Evolutionary conservation across 208 protist species (phyloP).

Genomic region (Crithidia sp.): DNA sequence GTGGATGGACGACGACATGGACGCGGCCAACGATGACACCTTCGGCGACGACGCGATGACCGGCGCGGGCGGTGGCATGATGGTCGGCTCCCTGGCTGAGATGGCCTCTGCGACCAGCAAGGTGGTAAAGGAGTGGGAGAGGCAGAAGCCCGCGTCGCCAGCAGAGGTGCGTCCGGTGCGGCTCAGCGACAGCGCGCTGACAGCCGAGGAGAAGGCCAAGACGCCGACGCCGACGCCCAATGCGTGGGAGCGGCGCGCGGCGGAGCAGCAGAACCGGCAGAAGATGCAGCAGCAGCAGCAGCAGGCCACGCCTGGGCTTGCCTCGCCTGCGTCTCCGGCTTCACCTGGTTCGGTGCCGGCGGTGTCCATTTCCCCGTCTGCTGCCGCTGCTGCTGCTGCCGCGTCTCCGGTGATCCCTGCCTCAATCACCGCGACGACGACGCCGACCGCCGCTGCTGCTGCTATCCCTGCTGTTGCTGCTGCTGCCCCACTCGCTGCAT

Average conservation of each 20-base stretch:
- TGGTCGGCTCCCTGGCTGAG: conserved; percentile 58
- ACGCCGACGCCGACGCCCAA: conserved; percentile 19
- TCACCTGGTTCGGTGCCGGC: background rate
- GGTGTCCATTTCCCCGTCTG: background rate
- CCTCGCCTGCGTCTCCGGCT: conserved; percentile 8
- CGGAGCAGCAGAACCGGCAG: conserved; percentile 26
- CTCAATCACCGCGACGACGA: background rate
- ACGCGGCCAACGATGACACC: conserved; percentile 82
- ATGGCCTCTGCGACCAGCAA: conserved; percentile 63
- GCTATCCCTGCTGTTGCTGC: background rate
- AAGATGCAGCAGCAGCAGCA: conserved; percentile 16
- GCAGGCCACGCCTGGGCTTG: conserved; percentile 2
- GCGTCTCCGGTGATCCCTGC: background rate
- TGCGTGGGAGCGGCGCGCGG: conserved; percentile 26
- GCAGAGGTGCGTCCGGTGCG: conserved; percentile 9
- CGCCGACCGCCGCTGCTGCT: background rate
- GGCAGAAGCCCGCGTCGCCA: conserved; percentile 19
- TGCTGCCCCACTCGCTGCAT: background rate
- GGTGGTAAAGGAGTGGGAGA: conserved; percentile 61
- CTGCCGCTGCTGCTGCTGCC: background rate
- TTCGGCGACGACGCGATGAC: conserved; percentile 81
- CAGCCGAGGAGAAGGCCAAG: conserved; percentile 27
- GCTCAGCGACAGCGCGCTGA: background rate
- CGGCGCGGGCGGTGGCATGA: conserved; percentile 12
- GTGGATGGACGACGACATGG: conserved; percentile 66